Percentiles rank a stretch among this genome's conserved stretches.
Evolutionary conservation across 163 green algal genomes (phyloP).

Genomic region (Scenedesmus sp.): DNA sequence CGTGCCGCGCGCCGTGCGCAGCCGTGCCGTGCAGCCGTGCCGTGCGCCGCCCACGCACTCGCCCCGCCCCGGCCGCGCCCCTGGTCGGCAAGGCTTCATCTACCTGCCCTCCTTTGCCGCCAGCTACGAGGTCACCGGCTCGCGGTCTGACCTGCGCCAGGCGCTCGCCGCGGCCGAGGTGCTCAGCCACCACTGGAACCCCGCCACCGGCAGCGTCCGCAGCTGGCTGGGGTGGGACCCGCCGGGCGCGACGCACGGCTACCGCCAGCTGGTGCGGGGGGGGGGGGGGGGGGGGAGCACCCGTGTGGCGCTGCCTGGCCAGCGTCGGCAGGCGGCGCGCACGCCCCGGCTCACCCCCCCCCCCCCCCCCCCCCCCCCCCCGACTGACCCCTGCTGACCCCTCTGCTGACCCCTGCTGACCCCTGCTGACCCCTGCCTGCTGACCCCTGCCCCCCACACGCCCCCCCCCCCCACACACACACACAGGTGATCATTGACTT

Average conservation of each 20-base stretch:
- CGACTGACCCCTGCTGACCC: too few relatives aligned
- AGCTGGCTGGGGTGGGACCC: slow-evolving; percentile 34
- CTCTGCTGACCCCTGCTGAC: background rate
- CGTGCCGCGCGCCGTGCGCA: too few relatives aligned
- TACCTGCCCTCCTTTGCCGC: slow-evolving; percentile 40
- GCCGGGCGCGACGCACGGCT: slow-evolving; percentile 11
- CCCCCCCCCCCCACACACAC: too few relatives aligned
- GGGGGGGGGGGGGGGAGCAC: background rate
- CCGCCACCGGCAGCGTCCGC: background rate
- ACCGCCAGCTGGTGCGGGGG: slow-evolving; percentile 27
- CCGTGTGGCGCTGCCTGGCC: background rate
- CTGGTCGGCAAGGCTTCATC: slow-evolving; percentile 28
- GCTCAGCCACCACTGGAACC: slow-evolving; percentile 29
- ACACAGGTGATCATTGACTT: slow-evolving; percentile 15
- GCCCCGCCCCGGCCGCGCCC: background rate
- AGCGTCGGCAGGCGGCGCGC: background rate
- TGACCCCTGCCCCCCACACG: too few relatives aligned
- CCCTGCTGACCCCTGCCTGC: background rate
- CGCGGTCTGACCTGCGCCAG: slow-evolving; percentile 14
- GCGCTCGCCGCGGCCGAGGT: slow-evolving; percentile 37
- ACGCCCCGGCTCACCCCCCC: background rate
- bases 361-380: background rate
- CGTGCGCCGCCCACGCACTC: background rate
- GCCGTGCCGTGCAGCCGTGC: background rate
- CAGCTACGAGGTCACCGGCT: slow-evolving; percentile 28